Evolutionary conservation across 2,329 filamentous ascomycete genomes (phyloP), one percentile per base, ranked within the genome.

Genomic region (Akanthomyces uredinophilus): DNA sequence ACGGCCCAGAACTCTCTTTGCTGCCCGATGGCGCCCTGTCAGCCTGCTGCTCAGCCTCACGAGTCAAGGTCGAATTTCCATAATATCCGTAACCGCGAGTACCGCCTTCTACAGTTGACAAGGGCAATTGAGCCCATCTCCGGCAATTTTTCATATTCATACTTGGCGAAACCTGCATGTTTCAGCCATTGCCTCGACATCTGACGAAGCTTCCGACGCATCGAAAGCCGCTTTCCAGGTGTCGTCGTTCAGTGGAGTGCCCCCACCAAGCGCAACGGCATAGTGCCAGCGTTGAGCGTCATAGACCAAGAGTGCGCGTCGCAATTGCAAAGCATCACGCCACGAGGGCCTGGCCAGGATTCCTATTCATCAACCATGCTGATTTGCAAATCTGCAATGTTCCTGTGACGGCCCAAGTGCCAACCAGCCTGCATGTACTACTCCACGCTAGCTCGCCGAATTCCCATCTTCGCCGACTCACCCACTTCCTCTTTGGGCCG

Each of bases 401-500:
- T 13, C 44, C n/a, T 14, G 13, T 14, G 44, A n/a, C 44, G 20
- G 4, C 44, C 20, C 24, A n/a, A n/a, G n/a, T n/a, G n/a, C n/a
- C n/a, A 16, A 39, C 16, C 3, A 47, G 20, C 44, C 44, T 22
- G 44, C 44, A 24, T 35, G 44, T 8, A 47, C 44, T 14, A 22
- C 5, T 51, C n/a, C 51, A 41, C 35, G 52, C 37, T 55, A 44
- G 52, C 35, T 55, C 39, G 52, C 39, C 51, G 13, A 41, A 53
- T 27, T 32, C 29, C 29, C 4, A 35, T 35, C 32, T 14, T 18
- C 18, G 11, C 29, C 35, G 32, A 56, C n/a, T 35, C 13, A 37
- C 39, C 24, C 44, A 59, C 50, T 59, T 59, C 55, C 55, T 50
- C 32, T 59, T 59, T 50, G 44, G 44, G 55, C 44, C n/a, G 43